A percentile compares a stretch with the other conserved stretches of the same genome.
Evolutionary conservation across 2,329 filamentous ascomycete species (phyloP).

Genomic region (Capronia epimyces): DNA sequence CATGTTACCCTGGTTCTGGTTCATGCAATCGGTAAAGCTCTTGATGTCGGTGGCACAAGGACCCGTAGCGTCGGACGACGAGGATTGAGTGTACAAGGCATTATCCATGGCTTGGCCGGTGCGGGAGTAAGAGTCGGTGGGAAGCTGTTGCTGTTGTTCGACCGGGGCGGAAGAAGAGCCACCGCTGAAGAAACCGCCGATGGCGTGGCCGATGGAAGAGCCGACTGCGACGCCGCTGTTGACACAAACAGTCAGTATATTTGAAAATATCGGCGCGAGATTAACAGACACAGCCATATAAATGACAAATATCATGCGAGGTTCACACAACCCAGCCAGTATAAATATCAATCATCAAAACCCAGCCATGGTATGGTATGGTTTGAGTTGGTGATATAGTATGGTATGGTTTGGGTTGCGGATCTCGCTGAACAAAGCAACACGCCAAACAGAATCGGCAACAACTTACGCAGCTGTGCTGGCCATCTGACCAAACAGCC

Average conservation of each 20-base stretch:
- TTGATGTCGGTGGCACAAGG: slow-evolving; percentile 76
- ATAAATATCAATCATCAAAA: too few species aligned
- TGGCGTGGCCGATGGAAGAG: slow-evolving; percentile 89
- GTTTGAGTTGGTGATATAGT: too few species aligned
- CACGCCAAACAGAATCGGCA: background rate
- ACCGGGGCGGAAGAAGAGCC: slow-evolving; percentile 54
- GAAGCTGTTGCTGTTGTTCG: slow-evolving; percentile 40
- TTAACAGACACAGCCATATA: background rate
- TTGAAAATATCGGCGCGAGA: background rate
- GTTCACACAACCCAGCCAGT: too few species aligned
- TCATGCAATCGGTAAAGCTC: slow-evolving; percentile 92
- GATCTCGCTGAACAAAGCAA: too few species aligned
- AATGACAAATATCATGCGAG: too few species aligned
- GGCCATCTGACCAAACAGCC: slow-evolving; percentile 94
- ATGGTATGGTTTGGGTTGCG: slow-evolving; percentile 1
- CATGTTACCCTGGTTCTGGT: slow-evolving; percentile 90
- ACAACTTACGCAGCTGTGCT: slow-evolving; percentile 86
- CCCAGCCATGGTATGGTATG: too few species aligned
- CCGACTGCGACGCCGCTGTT: slow-evolving; percentile 90
- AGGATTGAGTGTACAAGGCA: slow-evolving; percentile 36
- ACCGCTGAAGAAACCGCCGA: slow-evolving; percentile 81
- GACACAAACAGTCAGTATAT: slow-evolving; percentile 6
- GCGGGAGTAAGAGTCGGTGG: background rate
- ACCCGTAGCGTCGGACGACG: slow-evolving; percentile 41
- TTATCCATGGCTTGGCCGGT: slow-evolving; percentile 40